phyloP scores from a whole-genome alignment of 768 basidiomycete species.

The Tricholoma saponaceum region DNA sequence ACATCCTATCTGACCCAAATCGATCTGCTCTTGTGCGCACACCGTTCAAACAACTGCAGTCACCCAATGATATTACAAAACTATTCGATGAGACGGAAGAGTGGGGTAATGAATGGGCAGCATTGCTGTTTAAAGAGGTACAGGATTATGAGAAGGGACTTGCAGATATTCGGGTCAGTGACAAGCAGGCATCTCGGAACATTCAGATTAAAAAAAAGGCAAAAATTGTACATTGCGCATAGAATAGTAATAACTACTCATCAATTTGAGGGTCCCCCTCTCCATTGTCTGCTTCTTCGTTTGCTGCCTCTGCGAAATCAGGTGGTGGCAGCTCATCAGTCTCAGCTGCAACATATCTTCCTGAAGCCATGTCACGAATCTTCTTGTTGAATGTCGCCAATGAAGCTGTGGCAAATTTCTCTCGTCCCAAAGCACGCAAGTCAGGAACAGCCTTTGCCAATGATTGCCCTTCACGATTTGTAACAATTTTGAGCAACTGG shows the following conservation, averaged over 20 bases:
- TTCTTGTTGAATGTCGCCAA: not conserved
- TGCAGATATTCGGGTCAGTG: no score
- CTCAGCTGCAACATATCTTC: conserved; percentile 6
- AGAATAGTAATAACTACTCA: not conserved
- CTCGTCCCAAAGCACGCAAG: not conserved
- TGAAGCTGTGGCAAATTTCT: not conserved
- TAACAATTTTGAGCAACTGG: not conserved
- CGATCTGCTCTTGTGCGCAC: conserved; percentile 9
- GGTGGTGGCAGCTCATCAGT: not conserved
- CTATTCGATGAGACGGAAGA: not conserved
- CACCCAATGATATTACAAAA: not conserved
- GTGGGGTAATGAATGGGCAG: not conserved
- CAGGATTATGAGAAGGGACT: no score
- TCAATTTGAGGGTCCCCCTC: not conserved
- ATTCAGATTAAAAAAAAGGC: no score
- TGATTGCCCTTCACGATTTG: not conserved
- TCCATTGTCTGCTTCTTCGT: not conserved
- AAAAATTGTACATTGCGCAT: no score
- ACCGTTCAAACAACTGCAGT: not conserved
- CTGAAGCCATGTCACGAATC: not conserved
- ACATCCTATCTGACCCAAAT: not conserved
- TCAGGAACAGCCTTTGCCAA: not conserved
- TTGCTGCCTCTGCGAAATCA: not conserved
- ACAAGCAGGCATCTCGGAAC: no score
- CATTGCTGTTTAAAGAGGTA: no score